These are phyloP conservation scores for Fraxinus pennsylvanica DNA, from an alignment of 257 asterid genomes.

Conservation along the genomic window DNA sequence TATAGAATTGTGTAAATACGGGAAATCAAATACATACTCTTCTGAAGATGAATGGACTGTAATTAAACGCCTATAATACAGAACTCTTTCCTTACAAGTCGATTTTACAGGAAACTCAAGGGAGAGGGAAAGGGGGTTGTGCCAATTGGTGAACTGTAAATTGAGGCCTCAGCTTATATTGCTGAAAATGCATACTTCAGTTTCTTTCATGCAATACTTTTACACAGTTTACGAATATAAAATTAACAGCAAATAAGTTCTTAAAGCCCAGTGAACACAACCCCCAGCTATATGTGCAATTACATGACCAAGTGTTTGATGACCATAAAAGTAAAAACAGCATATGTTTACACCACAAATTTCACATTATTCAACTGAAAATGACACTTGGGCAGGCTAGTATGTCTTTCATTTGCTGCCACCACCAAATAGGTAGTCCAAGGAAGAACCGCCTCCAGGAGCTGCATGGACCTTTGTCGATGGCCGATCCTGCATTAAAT, in stretches of 20 bases:
- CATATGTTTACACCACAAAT: neutral
- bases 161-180: neutral
- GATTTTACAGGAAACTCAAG: too few species aligned
- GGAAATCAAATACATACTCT: too few species aligned
- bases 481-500: slow-evolving; percentile 26
- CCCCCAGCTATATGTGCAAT: slow-evolving; percentile 3
- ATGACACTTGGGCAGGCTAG: neutral
- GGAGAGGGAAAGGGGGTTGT: neutral
- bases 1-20: too few species aligned
- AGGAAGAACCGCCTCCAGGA: slow-evolving; percentile 22
- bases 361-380: neutral
- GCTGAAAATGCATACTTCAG: neutral
- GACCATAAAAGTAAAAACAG: neutral
- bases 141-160: neutral
- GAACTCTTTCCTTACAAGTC: too few species aligned
- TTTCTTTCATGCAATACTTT: neutral
- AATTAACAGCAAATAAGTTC: neutral
- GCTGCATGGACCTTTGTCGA: slow-evolving; percentile 25
- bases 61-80: too few species aligned
- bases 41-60: too few species aligned
- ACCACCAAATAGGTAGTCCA: slow-evolving; percentile 27
- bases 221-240: neutral
- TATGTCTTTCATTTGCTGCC: slow-evolving; percentile 18
- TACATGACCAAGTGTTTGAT: slow-evolving; percentile 7
- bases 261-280: neutral